phyloP scores from a whole-genome alignment of 768 basidiomycete species.

The Dacryopinax spathularia region DNA sequence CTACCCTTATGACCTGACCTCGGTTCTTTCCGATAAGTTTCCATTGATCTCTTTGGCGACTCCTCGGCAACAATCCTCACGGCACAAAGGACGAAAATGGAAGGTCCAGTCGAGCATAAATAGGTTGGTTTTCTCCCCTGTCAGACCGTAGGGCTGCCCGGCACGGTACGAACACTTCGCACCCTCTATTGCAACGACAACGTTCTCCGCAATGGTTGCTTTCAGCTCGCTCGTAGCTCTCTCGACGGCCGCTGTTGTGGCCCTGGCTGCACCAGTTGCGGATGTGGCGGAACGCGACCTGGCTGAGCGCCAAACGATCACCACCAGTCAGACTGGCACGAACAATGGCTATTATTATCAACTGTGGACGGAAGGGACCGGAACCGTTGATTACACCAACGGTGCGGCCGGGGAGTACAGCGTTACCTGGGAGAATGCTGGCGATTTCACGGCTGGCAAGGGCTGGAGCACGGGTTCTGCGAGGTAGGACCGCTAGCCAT shows the following conservation, averaged over 20 bases:
- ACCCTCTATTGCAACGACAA: too few species aligned
- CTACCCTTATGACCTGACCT: too few species aligned
- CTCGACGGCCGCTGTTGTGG: background rate
- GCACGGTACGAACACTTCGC: too few species aligned
- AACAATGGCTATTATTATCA: slow-evolving; percentile 28
- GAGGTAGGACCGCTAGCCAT: slow-evolving; percentile 8
- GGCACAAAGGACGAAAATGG: too few species aligned
- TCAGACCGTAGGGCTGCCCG: too few species aligned
- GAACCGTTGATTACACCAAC: slow-evolving; percentile 24
- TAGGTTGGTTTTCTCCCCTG: too few species aligned
- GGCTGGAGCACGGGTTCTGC: slow-evolving; percentile 29
- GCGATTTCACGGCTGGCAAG: slow-evolving; percentile 30
- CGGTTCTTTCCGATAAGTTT: too few species aligned
- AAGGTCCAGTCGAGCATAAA: too few species aligned
- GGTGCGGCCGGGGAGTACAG: slow-evolving; percentile 22
- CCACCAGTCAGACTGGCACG: slow-evolving; percentile 22
- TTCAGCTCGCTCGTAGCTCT: background rate
- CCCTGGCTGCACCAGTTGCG: background rate
- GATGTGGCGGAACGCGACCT: background rate
- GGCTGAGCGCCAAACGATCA: background rate
- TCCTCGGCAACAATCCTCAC: too few species aligned
- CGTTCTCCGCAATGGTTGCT: too few species aligned
- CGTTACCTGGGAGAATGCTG: slow-evolving; percentile 23
- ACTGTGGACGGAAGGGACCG: slow-evolving; percentile 25
- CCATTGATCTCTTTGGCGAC: too few species aligned